Percentiles rank a stretch among this genome's conserved stretches.
Evolutionary conservation across 257 asterid species (phyloP).

Genomic region (Nicotiana otophora): DNA sequence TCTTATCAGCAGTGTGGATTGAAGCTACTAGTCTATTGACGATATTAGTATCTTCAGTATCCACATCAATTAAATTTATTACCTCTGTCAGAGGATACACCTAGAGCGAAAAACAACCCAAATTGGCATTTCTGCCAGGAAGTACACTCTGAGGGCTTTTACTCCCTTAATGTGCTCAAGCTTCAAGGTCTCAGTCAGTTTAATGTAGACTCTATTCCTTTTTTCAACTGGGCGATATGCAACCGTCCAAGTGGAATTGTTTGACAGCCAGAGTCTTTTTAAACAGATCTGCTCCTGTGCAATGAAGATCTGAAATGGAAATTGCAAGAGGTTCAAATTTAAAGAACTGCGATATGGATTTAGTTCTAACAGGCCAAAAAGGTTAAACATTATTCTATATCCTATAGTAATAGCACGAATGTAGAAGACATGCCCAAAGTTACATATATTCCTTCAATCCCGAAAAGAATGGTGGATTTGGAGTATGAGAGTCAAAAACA

Average conservation of each 20-base stretch:
- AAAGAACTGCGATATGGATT: not conserved
- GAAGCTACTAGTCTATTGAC: conserved; percentile 61
- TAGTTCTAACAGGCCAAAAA: not conserved
- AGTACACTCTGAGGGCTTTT: conserved; percentile 57
- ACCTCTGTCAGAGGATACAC: conserved; percentile 61
- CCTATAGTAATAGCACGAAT: not conserved
- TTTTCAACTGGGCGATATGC: conserved; percentile 54
- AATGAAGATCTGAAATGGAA: conserved; percentile 63
- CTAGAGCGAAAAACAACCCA: conserved; percentile 94
- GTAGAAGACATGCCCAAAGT: not conserved
- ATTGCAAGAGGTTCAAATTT: not conserved
- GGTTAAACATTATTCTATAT: not conserved
- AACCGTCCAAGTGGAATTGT: conserved; percentile 56
- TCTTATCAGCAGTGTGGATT: conserved; percentile 66
- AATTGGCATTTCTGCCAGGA: conserved; percentile 62
- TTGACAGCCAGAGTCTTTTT: conserved; percentile 68
- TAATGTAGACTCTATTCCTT: conserved; percentile 54
- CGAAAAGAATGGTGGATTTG: not conserved
- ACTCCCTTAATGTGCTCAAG: conserved; percentile 51
- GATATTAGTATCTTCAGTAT: conserved; percentile 38
- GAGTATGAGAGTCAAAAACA: not conserved
- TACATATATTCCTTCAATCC: not conserved
- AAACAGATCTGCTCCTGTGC: conserved; percentile 93
- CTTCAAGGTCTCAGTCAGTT: conserved; percentile 48
- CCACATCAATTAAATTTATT: conserved; percentile 53